Base-by-base conservation (phyloP, 2,329 filamentous ascomycete species). In the Exutisphaerella laricina region DNA sequence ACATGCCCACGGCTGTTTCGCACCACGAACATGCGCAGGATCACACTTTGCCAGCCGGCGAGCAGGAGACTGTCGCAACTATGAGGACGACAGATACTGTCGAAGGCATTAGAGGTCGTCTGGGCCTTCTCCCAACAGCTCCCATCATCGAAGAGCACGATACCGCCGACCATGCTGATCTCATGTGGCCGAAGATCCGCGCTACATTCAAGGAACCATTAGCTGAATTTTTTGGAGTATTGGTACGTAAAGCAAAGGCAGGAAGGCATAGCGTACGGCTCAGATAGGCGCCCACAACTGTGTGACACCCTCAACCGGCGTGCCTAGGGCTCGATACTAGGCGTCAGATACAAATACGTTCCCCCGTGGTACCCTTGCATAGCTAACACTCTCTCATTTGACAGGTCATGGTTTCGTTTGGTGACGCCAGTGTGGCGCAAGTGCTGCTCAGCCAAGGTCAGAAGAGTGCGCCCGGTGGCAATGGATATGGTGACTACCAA, bases 371-470 rank as follows among this genome's bases (percentile, higher is more conserved):
- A n/a, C n/a, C n/a, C n/a, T n/a, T n/a, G n/a, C n/a, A n/a, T n/a
- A n/a, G n/a, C n/a, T n/a, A n/a, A n/a, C n/a, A n/a, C n/a, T n/a
- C n/a, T n/a, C n/a, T n/a, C n/a, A n/a, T n/a, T n/a, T n/a, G n/a
- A n/a, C n/a, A n/a, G n/a, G 62, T 69, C 21, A 62, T 70, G 57
- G 61, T 70, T 3, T 57, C 68, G 41, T 71, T 71, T 46, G 68
- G 67, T n/a, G 56, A 70, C 48, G 68, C 67, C 4, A 58, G 62
- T 20, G 66, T 70, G 10, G 69, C 68, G 2, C 68, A 71, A 43
- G 67, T 69, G 0, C 38, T 70, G 12, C 54, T 71, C 17, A 65
- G 60, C 21, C 57, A 59, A 0, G 61, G 62, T 0, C 57, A 66
- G 39, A 56, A 51, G 5, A 59, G 58, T 9, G 68, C 67, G 4